Conservation (phyloP, 148 eudicot species). For the Dysphania ambrosioides region DNA sequence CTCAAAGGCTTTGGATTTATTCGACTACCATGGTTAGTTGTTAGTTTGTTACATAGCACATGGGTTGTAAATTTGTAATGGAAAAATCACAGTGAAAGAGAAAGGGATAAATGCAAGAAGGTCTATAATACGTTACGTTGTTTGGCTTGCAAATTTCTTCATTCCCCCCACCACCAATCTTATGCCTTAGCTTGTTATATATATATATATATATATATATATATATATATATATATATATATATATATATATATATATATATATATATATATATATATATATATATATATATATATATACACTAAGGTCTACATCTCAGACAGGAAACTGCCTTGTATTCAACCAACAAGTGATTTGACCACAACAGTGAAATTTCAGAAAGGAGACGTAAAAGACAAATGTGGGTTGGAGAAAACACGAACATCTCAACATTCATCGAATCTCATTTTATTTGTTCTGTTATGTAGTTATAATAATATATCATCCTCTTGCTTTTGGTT, state of each 20-base stretch:
- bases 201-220: no score
- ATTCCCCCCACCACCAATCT: not conserved
- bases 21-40: slow-evolving; percentile 5
- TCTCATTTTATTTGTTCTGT: not conserved
- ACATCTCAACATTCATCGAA: not conserved
- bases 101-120: not conserved
- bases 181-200: not conserved
- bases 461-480: no score
- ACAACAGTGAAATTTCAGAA: not conserved
- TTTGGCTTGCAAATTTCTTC: not conserved
- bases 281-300: no score
- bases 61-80: not conserved
- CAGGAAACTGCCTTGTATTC: not conserved
- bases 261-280: no score
- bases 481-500: not conserved
- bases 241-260: no score
- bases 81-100: not conserved
- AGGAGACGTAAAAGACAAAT: not conserved
- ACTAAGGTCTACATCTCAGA: not conserved
- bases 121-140: no score
- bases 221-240: no score
- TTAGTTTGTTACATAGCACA: slow-evolving; percentile 5
- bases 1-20: slow-evolving; percentile 2
- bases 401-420: not conserved
- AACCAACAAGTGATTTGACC: not conserved